Evolutionary conservation across 805 yeast genomes (phyloP), one percentile per base, ranked within the genome.

Genomic region (Candida glaebosa): DNA sequence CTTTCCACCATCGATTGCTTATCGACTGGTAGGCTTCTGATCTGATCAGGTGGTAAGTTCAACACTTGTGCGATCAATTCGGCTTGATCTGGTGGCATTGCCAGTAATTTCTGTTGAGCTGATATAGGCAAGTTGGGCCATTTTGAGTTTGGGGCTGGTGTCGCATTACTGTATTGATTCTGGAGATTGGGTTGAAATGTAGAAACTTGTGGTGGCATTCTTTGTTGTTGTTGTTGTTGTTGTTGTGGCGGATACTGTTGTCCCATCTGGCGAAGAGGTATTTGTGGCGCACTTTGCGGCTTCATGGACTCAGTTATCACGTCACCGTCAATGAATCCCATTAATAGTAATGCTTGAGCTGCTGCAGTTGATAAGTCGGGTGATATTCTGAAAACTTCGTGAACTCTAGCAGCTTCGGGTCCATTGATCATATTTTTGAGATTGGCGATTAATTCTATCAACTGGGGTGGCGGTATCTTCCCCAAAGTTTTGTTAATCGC

Each of bases 261-360:
- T n/a, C n/a, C n/a, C n/a, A n/a, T n/a, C n/a, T n/a, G n/a, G n/a
- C n/a, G n/a, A n/a, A n/a, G n/a, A n/a, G 45, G 54, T 17, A 32
- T 17, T 40, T 41, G 51, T 1, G 60, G 51, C 6, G 53, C 34
- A 7, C 44, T 37, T 2, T 54, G 40, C 2, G 57, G 46, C 26
- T 61, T 64, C 65, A 70, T 58, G 3, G 86, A 78, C 45, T 79
- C 77, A 26, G 72, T 71, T n/a, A 84, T 78, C n/a, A 82, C 84
- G 34, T 78, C 80, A 30, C 73, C 69, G 56, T 84, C 86, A 17
- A 85, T 78, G 33, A 85, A 71, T 1, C 93, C 95, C 90, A 85
- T 84, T 37, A 84, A 68, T 15, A 85, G 62, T 46, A 85, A 65
- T 2, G 89, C 85, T 56, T 85, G 93, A 0, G 90, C 79, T 1